Evolutionary conservation across 148 eudicot genomes (phyloP).

Genomic region (Rhododendron ferrugineum): DNA sequence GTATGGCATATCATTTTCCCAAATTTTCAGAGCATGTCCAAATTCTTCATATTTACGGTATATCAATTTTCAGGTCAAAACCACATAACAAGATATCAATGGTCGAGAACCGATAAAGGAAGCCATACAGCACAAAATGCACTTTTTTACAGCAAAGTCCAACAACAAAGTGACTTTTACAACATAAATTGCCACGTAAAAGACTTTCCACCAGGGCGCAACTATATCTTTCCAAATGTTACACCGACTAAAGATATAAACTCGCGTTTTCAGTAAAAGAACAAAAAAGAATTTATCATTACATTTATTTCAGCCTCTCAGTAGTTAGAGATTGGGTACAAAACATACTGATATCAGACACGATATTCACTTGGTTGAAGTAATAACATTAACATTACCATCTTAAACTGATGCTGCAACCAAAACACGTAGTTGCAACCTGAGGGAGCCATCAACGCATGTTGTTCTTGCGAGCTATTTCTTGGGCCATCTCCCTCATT

Average conservation of each 20-base stretch:
- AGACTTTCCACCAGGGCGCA: background rate
- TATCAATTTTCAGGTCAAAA: background rate
- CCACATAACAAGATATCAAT: background rate
- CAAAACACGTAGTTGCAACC: background rate
- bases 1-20: background rate
- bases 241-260: background rate
- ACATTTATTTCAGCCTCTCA: background rate
- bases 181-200: background rate
- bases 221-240: background rate
- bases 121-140: background rate
- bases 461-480: constrained; percentile 67
- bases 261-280: background rate
- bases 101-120: background rate
- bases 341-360: background rate
- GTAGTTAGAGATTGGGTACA: background rate
- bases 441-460: constrained; percentile 20
- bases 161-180: background rate
- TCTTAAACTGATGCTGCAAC: background rate
- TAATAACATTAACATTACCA: background rate
- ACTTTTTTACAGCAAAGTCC: background rate
- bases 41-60: background rate
- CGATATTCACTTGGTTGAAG: background rate
- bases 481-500: constrained; percentile 87
- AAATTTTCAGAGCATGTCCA: background rate
- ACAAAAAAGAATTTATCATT: background rate